A percentile compares a stretch with the other conserved stretches of the same genome.
These are phyloP conservation scores for Stentor coeruleus DNA, from an alignment of 73 alveolate genomes.

Conservation along the genomic window DNA sequence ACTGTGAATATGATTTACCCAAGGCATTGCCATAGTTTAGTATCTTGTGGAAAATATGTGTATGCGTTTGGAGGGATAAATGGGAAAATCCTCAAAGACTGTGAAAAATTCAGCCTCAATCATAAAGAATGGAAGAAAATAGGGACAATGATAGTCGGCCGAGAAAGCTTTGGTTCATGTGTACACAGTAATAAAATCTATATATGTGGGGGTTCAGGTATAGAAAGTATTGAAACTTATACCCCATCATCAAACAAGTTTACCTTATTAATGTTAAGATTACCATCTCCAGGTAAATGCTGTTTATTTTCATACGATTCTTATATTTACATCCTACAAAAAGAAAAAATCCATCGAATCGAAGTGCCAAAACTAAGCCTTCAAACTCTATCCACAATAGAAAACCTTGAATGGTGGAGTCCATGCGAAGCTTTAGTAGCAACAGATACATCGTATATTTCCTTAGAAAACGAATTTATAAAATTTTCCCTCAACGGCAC, in stretches of 20 bases:
- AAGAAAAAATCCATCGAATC: neutral
- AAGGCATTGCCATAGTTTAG: neutral
- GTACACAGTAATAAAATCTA: neutral
- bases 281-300: constrained; percentile 9
- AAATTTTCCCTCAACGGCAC: too few species aligned
- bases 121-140: neutral
- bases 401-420: neutral
- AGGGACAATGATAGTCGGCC: constrained; percentile 2
- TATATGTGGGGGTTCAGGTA: neutral
- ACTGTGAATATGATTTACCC: neutral
- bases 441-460: neutral
- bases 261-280: neutral
- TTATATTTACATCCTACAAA: neutral
- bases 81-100: neutral
- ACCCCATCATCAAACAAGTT: neutral
- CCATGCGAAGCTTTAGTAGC: neutral
- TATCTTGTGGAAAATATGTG: constrained; percentile 2
- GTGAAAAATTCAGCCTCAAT: constrained; percentile 11
- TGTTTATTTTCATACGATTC: neutral
- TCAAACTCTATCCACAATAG: too few species aligned
- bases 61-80: neutral
- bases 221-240: neutral
- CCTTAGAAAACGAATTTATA: neutral
- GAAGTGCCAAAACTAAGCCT: neutral
- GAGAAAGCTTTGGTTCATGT: neutral